These are phyloP conservation scores for Oxytropis ochrocephala DNA, from an alignment of 306 rosid species.

Conservation along the genomic window DNA sequence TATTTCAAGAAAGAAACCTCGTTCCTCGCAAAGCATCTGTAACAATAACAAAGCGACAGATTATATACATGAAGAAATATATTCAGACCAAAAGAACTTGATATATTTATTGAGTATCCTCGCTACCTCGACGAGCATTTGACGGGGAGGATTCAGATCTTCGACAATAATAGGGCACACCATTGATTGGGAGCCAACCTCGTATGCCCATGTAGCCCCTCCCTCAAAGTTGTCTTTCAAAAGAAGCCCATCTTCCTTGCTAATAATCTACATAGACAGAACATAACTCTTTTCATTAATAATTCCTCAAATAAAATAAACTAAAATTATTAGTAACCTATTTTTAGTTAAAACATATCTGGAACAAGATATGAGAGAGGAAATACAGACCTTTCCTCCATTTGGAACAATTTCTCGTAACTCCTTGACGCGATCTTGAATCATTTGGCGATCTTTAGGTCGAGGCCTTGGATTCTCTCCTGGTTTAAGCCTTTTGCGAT, in stretches of 20 bases:
- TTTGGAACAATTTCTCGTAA: constrained; percentile 95
- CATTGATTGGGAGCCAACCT: constrained; percentile 85
- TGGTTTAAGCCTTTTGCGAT: too few species aligned
- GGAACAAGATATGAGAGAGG: neutral
- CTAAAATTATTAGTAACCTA: neutral
- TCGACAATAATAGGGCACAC: constrained; percentile 90
- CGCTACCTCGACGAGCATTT: constrained; percentile 98
- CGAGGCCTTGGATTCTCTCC: too few species aligned
- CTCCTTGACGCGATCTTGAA: too few species aligned
- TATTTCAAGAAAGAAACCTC: too few species aligned
- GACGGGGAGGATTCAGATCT: constrained; percentile 86
- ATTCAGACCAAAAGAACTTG: too few species aligned
- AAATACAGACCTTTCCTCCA: constrained; percentile 75
- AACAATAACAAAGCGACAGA: too few species aligned
- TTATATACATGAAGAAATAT: too few species aligned
- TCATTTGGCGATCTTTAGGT: too few species aligned
- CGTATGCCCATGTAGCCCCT: constrained; percentile 98
- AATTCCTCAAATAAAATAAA: constrained; percentile 2
- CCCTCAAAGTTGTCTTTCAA: constrained; percentile 83
- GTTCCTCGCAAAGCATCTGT: too few species aligned
- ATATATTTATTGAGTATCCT: too few species aligned
- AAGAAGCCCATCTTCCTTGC: too few species aligned
- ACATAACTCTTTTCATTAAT: neutral
- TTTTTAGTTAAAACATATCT: neutral
- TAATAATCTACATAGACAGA: constrained; percentile 49